phyloP scores from a whole-genome alignment of 306 rosid genomes.

The Acacia confusa region DNA sequence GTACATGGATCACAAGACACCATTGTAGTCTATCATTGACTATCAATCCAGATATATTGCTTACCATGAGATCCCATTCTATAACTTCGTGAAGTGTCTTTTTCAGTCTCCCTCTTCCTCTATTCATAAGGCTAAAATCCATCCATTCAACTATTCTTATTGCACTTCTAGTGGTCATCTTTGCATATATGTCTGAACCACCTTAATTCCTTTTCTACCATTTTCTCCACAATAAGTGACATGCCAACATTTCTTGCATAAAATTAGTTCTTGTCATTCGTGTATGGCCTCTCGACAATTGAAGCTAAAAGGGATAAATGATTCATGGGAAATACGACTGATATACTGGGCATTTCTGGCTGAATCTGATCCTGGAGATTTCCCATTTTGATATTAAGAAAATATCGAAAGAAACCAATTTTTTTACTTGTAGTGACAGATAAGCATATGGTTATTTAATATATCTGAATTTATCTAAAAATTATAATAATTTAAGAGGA shows the following conservation, averaged over 20 bases:
- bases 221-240: no score
- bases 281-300: slow-evolving; percentile 7
- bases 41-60: neutral
- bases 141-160: neutral
- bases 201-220: neutral
- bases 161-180: neutral
- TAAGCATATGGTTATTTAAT: neutral
- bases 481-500: neutral
- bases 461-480: neutral
- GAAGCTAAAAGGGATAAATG: slow-evolving; percentile 8
- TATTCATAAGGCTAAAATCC: neutral
- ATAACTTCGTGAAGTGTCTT: neutral
- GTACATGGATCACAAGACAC: neutral
- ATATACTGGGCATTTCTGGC: neutral
- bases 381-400: neutral
- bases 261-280: slow-evolving; percentile 5
- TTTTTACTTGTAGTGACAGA: slow-evolving; percentile 2
- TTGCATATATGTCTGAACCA: neutral
- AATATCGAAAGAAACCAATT: neutral
- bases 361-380: neutral
- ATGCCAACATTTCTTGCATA: no score
- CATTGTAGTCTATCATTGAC: neutral
- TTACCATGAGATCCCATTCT: neutral
- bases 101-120: neutral
- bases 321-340: neutral